These are phyloP conservation scores for Melaleuca quinquenervia DNA, from an alignment of 345 rosid genomes.

Conservation along the genomic window DNA sequence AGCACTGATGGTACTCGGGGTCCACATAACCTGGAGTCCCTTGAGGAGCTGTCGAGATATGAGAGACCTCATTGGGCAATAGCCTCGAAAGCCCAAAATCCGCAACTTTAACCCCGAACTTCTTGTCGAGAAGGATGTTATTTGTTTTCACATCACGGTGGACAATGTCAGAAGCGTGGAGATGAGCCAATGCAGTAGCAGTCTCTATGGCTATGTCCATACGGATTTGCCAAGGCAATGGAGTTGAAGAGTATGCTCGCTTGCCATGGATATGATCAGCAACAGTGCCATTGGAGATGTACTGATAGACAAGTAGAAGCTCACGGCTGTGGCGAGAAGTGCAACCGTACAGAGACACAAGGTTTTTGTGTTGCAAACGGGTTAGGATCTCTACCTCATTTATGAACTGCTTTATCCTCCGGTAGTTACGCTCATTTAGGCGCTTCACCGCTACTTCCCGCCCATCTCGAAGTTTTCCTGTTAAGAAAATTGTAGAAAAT, in stretches of 20 bases:
- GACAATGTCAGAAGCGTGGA: conserved; percentile 1
- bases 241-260: neutral
- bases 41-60: conserved; percentile 7
- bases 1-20: conserved; percentile 4
- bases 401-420: conserved; percentile 16
- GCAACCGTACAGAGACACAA: conserved; percentile 26
- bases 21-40: conserved; percentile 13
- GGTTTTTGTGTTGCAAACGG: conserved; percentile 20
- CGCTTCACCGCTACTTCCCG: conserved; percentile 28
- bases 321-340: conserved; percentile 17
- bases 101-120: conserved; percentile 1
- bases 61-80: conserved; percentile 1
- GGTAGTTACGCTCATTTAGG: conserved; percentile 8
- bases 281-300: conserved; percentile 1
- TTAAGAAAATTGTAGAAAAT: neutral
- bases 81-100: conserved; percentile 8
- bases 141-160: conserved; percentile 7
- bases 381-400: conserved; percentile 22
- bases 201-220: conserved; percentile 2
- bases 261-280: conserved; percentile 4
- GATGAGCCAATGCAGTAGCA: conserved; percentile 1
- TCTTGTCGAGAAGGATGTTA: conserved; percentile 7
- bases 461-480: conserved; percentile 19
- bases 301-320: conserved; percentile 19
- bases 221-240: conserved; percentile 3